phyloP scores from a whole-genome alignment of 2,329 filamentous ascomycete genomes.

The Cryphonectria carpinicola region DNA sequence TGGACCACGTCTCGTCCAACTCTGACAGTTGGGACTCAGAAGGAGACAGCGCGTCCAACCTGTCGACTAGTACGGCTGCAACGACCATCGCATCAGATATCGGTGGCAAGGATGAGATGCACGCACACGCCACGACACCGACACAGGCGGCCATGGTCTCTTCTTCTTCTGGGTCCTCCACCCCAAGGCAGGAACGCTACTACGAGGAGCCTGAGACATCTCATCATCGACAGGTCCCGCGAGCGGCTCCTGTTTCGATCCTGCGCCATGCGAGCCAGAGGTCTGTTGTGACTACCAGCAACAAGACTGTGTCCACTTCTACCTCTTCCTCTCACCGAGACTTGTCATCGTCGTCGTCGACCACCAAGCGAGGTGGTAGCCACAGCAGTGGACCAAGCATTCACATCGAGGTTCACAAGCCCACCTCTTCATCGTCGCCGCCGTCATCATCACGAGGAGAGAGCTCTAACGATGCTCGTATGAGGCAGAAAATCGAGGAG shows the following conservation, averaged over 20 bases:
- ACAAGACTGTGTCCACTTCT: conserved; percentile 15
- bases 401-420: conserved; percentile 27
- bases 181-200: conserved; percentile 10
- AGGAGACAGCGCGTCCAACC: conserved; percentile 27
- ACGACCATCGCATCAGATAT: conserved; percentile 31
- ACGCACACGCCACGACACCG: conserved; percentile 9
- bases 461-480: conserved; percentile 13
- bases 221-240: not conserved
- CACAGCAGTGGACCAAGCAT: conserved; percentile 13
- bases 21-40: conserved; percentile 27
- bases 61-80: conserved; percentile 28
- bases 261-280: conserved; percentile 19
- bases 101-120: conserved; percentile 26
- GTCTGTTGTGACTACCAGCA: conserved; percentile 19
- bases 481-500: conserved; percentile 26
- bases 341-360: conserved; percentile 8
- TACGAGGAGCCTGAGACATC: conserved; percentile 5
- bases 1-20: conserved; percentile 23
- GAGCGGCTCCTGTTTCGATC: conserved; percentile 12
- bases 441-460: not conserved
- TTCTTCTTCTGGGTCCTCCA: conserved; percentile 16
- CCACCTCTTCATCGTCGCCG: not conserved
- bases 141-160: not conserved
- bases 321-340: conserved; percentile 7
- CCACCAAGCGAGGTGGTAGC: conserved; percentile 15